Evolutionary conservation across 2,329 filamentous ascomycete genomes (phyloP), one percentile per base, ranked within the genome.

Genomic region (Aspergillus novofumigatus): DNA sequence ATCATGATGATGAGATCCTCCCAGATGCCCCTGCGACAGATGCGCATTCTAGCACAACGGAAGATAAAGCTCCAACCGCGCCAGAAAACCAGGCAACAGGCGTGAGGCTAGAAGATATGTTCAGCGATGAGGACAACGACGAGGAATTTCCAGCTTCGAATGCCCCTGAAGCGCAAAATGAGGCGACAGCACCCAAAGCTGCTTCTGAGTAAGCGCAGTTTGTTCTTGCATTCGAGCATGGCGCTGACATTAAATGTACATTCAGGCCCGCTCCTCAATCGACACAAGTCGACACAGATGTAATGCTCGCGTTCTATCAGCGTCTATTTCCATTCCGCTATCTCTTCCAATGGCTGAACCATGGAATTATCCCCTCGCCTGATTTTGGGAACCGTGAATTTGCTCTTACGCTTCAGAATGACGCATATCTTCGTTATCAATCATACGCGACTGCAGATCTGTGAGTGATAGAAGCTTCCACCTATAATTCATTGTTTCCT

Each of bases 271-370:
- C 61, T 4, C 67, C 74, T 38, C 83, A 74, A 20, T 69, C 73
- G 29, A 72, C 76, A 7, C 74, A 75, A 66, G 89, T 86, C 42
- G 91, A 96, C 65, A 86, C 90, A 1, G 90, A 92, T 69, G 84
- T 95, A 10, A 92, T 97, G 86, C 86, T 90, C 67, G 90, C 89
- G 62, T 99, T 97, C 78, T 99, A 99, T 73, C 90, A 96, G 70
- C 90, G 94, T 50, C 81, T 99, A 41, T 97, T 97, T 67, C 94
- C 94, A 4, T 99, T 96, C 81, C 86, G 92, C 58, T 89, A 91
- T 60, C 86, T 97, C 21, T 99, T 97, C 76, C 92, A 97, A 74
- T 99, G 94, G 94, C 85, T 99, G 50, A 99, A 97, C 71, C 94
- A 97, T 75, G 91, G 90, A 54, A 88, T 91, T 6, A 86, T 86